Conservation (phyloP, 352 stramenopile genomes). For the Globisporangium canariense region DNA sequence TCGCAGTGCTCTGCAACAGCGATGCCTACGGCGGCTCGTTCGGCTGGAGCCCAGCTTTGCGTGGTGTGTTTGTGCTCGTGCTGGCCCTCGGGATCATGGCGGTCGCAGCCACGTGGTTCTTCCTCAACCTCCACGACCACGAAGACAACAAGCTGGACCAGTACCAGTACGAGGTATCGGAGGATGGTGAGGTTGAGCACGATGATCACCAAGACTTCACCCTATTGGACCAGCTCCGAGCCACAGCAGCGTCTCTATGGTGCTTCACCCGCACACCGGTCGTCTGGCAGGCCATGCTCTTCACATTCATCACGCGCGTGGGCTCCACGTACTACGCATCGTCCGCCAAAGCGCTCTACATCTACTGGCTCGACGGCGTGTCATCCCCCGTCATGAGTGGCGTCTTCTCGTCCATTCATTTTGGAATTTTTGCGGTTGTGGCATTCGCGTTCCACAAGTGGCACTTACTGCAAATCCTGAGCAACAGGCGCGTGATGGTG, state of each 20-base stretch:
- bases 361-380: conserved; percentile 41
- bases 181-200: not conserved
- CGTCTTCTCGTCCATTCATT: conserved; percentile 43
- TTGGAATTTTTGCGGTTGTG: conserved; percentile 34
- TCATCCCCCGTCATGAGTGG: conserved; percentile 34
- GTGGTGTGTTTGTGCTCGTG: conserved; percentile 40
- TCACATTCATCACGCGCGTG: conserved; percentile 42
- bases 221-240: not conserved
- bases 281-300: conserved; percentile 37
- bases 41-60: conserved; percentile 39
- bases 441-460: conserved; percentile 26
- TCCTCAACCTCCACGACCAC: conserved; percentile 33
- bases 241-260: conserved; percentile 26
- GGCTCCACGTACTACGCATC: conserved; percentile 63
- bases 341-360: conserved; percentile 51
- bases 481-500: conserved; percentile 38
- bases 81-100: conserved; percentile 23
- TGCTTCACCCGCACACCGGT: conserved; percentile 34
- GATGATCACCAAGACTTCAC: not conserved
- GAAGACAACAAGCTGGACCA: conserved; percentile 1
- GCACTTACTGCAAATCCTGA: conserved; percentile 20
- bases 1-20: conserved; percentile 54
- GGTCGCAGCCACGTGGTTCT: conserved; percentile 31
- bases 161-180: not conserved
- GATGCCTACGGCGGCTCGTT: conserved; percentile 49